Percentiles rank a stretch among this genome's conserved stretches.
Conservation (phyloP, 805 yeast genomes). For the Ogataea parapolymorpha region DNA sequence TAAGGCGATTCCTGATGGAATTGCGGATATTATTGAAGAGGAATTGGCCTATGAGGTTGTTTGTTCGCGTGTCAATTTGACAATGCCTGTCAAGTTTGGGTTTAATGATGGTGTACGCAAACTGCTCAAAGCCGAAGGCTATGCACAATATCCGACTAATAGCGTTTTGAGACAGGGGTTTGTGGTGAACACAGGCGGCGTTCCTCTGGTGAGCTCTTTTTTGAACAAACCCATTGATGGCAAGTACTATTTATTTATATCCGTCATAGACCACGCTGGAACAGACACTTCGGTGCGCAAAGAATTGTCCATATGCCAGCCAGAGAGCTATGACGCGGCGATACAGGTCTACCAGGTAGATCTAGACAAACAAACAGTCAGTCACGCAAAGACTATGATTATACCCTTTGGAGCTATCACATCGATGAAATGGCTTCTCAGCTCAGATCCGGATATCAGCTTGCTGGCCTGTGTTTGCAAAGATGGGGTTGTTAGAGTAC, state of each 20-base stretch:
- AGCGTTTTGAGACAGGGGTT: slow-evolving; percentile 23
- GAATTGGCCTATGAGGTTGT: slow-evolving; percentile 5
- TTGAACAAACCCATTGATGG: slow-evolving; percentile 17
- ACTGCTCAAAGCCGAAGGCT: slow-evolving; percentile 1
- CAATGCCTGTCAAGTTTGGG: slow-evolving; percentile 14
- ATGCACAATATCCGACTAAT: slow-evolving; percentile 20
- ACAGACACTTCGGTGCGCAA: slow-evolving; percentile 10
- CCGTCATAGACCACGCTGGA: slow-evolving; percentile 16
- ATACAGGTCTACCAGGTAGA: slow-evolving; percentile 24
- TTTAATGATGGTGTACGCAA: slow-evolving; percentile 15
- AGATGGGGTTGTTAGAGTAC: slow-evolving; percentile 26
- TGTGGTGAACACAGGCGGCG: slow-evolving; percentile 31
- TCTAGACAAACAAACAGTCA: not conserved
- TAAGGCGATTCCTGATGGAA: not conserved
- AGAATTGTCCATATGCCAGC: slow-evolving; percentile 17
- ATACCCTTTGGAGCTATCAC: slow-evolving; percentile 25
- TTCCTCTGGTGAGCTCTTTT: slow-evolving; percentile 29
- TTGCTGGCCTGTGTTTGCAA: slow-evolving; percentile 27
- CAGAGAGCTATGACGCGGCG: slow-evolving; percentile 16
- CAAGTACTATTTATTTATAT: slow-evolving; percentile 28
- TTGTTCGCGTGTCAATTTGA: slow-evolving; percentile 8
- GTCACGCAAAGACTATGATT: slow-evolving; percentile 16
- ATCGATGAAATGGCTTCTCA: slow-evolving; percentile 26
- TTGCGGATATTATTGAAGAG: not conserved
- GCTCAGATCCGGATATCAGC: slow-evolving; percentile 12